phyloP scores from a whole-genome alignment of 345 rosid genomes.

The Bruguiera parviflora region DNA sequence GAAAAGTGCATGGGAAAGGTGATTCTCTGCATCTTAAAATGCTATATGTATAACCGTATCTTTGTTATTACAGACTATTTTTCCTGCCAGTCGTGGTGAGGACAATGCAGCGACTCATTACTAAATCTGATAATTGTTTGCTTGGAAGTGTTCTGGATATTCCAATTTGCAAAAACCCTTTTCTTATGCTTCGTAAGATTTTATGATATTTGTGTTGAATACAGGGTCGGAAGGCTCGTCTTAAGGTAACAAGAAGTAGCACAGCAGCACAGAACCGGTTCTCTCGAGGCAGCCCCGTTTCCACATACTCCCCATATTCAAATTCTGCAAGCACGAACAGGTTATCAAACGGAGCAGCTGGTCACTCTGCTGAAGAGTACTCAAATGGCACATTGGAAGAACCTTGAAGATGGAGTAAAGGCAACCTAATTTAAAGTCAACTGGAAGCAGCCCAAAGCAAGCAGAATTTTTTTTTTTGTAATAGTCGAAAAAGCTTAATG shows the following conservation, averaged over 20 bases:
- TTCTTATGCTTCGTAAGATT: too few relatives aligned
- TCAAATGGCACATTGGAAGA: conserved; percentile 51
- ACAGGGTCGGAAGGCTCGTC: conserved; percentile 92
- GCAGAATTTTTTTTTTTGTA: not conserved
- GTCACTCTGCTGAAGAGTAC: conserved; percentile 53
- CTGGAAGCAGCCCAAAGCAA: not conserved
- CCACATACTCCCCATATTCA: conserved; percentile 46
- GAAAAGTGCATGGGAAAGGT: conserved; percentile 99
- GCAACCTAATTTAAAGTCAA: not conserved
- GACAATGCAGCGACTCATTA: not conserved
- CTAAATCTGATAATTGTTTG: not conserved
- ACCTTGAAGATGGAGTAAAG: conserved; percentile 27
- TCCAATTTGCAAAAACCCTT: not conserved
- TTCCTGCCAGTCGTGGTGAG: not conserved
- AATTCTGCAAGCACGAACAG: conserved; percentile 47
- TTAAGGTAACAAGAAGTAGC: conserved; percentile 68
- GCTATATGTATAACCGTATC: too few relatives aligned
- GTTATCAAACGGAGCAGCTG: conserved; percentile 55
- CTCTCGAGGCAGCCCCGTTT: conserved; percentile 57
- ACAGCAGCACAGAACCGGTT: conserved; percentile 70
- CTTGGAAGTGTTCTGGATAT: not conserved
- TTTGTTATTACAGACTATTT: not conserved
- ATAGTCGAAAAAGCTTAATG: not conserved
- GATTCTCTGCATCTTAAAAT: conserved; percentile 3
- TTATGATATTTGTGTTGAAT: not conserved